Base-by-base conservation (phyloP, 2,329 filamentous ascomycete genomes). In the Neofusicoccum ribis region DNA sequence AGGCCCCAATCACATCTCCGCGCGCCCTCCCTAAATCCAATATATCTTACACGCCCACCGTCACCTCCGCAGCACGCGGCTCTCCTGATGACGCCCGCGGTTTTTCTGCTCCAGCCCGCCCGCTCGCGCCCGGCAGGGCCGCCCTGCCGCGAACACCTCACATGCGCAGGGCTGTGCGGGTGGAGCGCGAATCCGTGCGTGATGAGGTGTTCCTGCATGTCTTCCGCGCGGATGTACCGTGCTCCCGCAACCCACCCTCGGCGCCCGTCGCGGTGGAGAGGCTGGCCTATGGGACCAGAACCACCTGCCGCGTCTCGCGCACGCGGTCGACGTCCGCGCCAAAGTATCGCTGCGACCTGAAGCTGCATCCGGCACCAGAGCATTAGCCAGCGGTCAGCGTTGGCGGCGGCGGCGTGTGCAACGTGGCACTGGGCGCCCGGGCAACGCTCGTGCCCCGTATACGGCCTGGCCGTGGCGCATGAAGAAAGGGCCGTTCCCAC, bases 331-430 rank as follows among this genome's bases (percentile, higher is more conserved):
- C 63, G 47, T 65, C 63, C 7, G 39, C 39, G 2, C 63, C 63
- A 27, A 65, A 65, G 63, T 65, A 65, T 8, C 63, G 63, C 31
- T 65, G 63, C 23, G 63, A 65, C 56, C 17, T 60, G 63, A 60
- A 65, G 47, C 63, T 65, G 50, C 31, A 23, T 36, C 27, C 36
- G 31, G 47, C 36, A 46, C 31, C 37, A 61, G 36, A 34, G 41
- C 41, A n/a, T 47, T 37, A 60, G 56, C 54, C 34, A 43, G 41
- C 43, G 36, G 34, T 59, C 43, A 6, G 8, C 12, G 11, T 41
- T 43, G 27, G n/a, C 37, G 15, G 27, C 27, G 20, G 12, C 41
- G 51, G 6, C 14, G 50, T 41, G 51, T 59, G 63, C 51, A 44
- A 65, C 61, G 61, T 64, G 61, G 63, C 63, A 64, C 52, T 37